These are phyloP conservation scores for Oryza australiensis DNA, from an alignment of 176 grass and related monocot genomes.

Conservation along the genomic window DNA sequence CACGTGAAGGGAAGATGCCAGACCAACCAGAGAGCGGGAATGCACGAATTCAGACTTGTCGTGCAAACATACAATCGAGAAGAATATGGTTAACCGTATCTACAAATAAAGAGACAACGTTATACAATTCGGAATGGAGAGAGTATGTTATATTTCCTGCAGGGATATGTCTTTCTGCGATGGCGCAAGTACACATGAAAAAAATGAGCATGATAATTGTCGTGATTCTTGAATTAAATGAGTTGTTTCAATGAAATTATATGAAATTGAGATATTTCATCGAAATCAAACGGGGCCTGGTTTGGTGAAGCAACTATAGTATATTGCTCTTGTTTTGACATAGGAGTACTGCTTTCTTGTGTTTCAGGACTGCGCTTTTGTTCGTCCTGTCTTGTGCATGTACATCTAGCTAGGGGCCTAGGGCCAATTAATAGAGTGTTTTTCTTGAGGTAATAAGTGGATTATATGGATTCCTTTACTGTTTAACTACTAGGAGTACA, in stretches of 20 bases:
- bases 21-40: too few relatives aligned
- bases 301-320: not conserved
- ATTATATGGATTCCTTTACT: not conserved
- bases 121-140: too few relatives aligned
- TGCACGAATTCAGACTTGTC: too few relatives aligned
- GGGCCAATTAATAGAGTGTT: not conserved
- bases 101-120: too few relatives aligned
- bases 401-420: not conserved
- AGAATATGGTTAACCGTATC: too few relatives aligned
- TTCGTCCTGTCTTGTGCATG: too few relatives aligned
- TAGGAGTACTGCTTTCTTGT: not conserved
- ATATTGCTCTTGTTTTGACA: too few relatives aligned
- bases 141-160: too few relatives aligned
- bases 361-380: not conserved
- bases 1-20: too few relatives aligned
- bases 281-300: not conserved
- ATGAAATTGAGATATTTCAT: not conserved
- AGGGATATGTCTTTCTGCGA: not conserved
- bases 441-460: not conserved
- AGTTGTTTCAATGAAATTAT: not conserved
- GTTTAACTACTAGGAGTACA: not conserved
- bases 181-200: not conserved
- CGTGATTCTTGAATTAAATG: not conserved
- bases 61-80: too few relatives aligned
- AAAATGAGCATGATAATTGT: not conserved